phyloP scores from a whole-genome alignment of 176 grass and related monocot species.

The Carex parvula region DNA sequence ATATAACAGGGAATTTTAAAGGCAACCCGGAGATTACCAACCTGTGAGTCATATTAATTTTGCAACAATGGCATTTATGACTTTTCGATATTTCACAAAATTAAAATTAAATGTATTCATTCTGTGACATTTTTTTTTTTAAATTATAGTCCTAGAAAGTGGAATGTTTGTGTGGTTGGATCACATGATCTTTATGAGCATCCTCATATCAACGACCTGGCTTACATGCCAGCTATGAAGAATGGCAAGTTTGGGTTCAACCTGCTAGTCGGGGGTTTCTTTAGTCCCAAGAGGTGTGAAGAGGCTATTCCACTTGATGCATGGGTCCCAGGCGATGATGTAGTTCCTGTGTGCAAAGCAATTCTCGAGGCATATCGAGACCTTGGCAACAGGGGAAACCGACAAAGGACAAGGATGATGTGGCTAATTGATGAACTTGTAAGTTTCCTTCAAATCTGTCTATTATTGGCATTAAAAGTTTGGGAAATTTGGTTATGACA shows the following conservation, averaged over 20 bases:
- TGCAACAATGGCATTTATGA: not conserved
- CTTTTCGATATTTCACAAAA: not conserved
- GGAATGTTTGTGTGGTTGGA: slow-evolving; percentile 84
- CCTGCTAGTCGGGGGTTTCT: slow-evolving; percentile 84
- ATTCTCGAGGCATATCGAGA: slow-evolving; percentile 80
- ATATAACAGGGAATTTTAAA: slow-evolving; percentile 60
- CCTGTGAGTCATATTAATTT: slow-evolving; percentile 42
- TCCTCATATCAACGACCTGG: slow-evolving; percentile 89
- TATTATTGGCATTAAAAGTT: not conserved
- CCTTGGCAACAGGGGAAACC: slow-evolving; percentile 66
- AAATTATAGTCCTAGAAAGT: slow-evolving; percentile 56
- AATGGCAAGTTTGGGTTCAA: slow-evolving; percentile 81
- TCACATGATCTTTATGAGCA: slow-evolving; percentile 89
- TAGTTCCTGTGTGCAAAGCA: slow-evolving; percentile 60
- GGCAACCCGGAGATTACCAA: slow-evolving; percentile 74
- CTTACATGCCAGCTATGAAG: slow-evolving; percentile 81
- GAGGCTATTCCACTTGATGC: slow-evolving; percentile 87
- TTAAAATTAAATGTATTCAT: not conserved
- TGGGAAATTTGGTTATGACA: not conserved
- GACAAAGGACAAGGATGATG: slow-evolving; percentile 96
- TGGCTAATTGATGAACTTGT: slow-evolving; percentile 98
- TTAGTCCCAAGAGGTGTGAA: slow-evolving; percentile 80
- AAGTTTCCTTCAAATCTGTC: not conserved
- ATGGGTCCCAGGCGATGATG: slow-evolving; percentile 60
- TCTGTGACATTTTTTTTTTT: not conserved